phyloP scores from a whole-genome alignment of 192 early-diverging fungal genomes.

The Helicostylum pulchrum region DNA sequence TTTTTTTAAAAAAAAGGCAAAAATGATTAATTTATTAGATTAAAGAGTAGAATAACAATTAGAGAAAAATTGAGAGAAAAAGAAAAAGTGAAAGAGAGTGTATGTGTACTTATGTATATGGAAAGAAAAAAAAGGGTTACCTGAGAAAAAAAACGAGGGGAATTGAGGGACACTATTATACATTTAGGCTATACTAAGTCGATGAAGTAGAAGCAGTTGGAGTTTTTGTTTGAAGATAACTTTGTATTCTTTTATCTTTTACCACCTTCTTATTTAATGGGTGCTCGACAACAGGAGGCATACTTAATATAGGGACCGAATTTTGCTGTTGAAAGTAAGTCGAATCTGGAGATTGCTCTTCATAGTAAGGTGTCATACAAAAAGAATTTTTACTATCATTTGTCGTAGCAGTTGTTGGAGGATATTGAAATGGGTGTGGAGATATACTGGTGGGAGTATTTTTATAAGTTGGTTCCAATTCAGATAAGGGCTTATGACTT shows the following conservation, averaged over 20 bases:
- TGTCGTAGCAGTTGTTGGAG: no score
- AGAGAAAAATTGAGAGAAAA: no score
- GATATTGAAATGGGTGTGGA: conserved; percentile 6
- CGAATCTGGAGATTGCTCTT: background rate
- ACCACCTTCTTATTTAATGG: conserved; percentile 7
- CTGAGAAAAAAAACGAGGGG: background rate
- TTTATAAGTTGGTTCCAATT: conserved; percentile 8
- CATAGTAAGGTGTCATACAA: background rate
- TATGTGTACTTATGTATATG: no score
- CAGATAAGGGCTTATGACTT: background rate
- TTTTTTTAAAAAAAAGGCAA: no score
- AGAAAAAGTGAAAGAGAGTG: no score
- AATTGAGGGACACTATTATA: conserved; percentile 5
- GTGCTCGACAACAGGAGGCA: background rate
- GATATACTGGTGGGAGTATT: conserved; percentile 7
- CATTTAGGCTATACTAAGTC: conserved; percentile 5
- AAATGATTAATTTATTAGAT: no score
- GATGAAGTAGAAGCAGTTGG: background rate
- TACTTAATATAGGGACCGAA: background rate
- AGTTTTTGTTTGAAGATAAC: conserved; percentile 2
- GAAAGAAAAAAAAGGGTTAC: no score
- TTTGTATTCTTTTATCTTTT: conserved; percentile 16
- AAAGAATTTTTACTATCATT: conserved; percentile 1
- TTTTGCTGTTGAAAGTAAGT: background rate
- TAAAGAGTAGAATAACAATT: no score